phyloP scores from a whole-genome alignment of 106 monocot species.

The Dioscorea zingiberensis region DNA sequence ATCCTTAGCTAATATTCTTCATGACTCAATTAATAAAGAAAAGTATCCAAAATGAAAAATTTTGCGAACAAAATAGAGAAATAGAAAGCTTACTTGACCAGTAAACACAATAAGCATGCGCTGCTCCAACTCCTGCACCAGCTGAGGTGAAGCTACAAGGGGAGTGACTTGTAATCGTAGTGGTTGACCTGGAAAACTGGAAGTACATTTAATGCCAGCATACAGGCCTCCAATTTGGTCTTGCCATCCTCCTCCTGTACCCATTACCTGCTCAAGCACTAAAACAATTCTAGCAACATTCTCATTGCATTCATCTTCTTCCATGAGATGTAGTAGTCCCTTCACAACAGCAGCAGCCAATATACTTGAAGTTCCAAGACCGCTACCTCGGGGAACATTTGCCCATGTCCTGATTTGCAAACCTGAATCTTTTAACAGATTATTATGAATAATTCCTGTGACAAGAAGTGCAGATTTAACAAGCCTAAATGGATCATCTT shows the following conservation, averaged over 20 bases:
- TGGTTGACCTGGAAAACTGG: conserved; percentile 79
- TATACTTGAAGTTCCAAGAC: conserved; percentile 95
- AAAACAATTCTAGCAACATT: conserved; percentile 90
- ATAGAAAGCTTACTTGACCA: conserved; percentile 61
- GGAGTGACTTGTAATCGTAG: conserved; percentile 69
- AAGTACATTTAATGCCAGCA: conserved; percentile 84
- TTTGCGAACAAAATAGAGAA: background rate
- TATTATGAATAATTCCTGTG: conserved; percentile 44
- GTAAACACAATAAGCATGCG: conserved; percentile 90
- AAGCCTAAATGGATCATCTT: conserved; percentile 76
- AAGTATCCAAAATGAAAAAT: no score
- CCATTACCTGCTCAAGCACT: conserved; percentile 89
- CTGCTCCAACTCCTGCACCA: conserved; percentile 59
- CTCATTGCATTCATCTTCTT: conserved; percentile 80
- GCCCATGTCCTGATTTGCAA: conserved; percentile 73
- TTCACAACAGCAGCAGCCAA: conserved; percentile 92
- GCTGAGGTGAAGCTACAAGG: conserved; percentile 43
- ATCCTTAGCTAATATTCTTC: no score
- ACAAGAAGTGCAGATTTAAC: conserved; percentile 89
- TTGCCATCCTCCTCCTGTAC: conserved; percentile 99
- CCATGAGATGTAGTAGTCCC: conserved; percentile 78
- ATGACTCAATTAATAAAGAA: no score
- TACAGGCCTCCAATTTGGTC: conserved; percentile 98
- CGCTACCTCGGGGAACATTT: conserved; percentile 92
- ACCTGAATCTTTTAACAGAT: conserved; percentile 34